These are phyloP conservation scores for Mycena haematopus DNA, from an alignment of 768 basidiomycete species.

Conservation along the genomic window DNA sequence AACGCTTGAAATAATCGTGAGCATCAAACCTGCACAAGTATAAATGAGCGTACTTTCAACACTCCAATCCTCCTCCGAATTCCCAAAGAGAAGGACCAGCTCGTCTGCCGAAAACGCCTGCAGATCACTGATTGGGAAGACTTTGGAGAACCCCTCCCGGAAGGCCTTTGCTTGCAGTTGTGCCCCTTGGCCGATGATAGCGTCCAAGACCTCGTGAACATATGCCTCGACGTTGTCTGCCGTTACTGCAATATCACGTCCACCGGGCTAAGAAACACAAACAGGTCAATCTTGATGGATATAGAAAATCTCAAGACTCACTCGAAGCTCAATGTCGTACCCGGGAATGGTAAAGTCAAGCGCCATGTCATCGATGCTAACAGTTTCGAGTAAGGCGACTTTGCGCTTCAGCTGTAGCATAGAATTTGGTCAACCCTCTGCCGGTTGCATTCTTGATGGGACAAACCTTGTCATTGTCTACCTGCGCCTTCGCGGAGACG, in stretches of 20 bases:
- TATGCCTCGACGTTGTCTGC: conserved; percentile 90
- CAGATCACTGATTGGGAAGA: conserved; percentile 91
- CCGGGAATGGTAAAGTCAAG: conserved; percentile 98
- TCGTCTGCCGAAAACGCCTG: conserved; percentile 94
- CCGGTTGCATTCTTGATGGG: neutral
- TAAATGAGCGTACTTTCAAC: conserved; percentile 77
- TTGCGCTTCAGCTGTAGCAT: conserved; percentile 56
- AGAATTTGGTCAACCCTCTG: conserved; percentile 2
- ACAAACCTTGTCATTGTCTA: conserved; percentile 62
- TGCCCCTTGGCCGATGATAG: conserved; percentile 84
- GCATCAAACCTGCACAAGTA: conserved; percentile 4
- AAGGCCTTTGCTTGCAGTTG: conserved; percentile 87
- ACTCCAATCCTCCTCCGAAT: conserved; percentile 98
- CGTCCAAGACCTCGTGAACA: conserved; percentile 84
- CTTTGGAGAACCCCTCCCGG: conserved; percentile 93
- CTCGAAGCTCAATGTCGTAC: conserved; percentile 90
- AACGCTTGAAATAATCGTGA: conserved; percentile 62
- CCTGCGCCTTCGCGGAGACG: conserved; percentile 49
- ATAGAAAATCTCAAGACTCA: conserved; percentile 41
- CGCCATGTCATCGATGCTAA: conserved; percentile 84
- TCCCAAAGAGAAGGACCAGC: conserved; percentile 94
- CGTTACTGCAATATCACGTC: conserved; percentile 81
- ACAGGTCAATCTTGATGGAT: conserved; percentile 7
- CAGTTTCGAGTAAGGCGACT: conserved; percentile 61
- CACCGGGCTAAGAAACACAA: conserved; percentile 66